Percentiles rank a stretch among this genome's conserved stretches.
Evolutionary conservation across 257 asterid species (phyloP).

Genomic region (Schizonepeta tenuifolia): DNA sequence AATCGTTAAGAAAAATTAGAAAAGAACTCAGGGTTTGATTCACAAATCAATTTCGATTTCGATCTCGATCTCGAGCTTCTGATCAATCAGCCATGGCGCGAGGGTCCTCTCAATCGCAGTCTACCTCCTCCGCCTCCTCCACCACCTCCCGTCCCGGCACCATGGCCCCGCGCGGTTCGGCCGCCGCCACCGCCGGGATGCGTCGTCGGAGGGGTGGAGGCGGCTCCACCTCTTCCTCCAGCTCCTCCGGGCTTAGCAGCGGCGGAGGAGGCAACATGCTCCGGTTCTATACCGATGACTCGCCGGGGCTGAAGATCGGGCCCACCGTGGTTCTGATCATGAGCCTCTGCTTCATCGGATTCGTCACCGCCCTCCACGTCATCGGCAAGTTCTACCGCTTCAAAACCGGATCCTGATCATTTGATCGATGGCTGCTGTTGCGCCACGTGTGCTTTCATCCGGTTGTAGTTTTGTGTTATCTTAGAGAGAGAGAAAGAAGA

Average conservation of each 20-base stretch:
- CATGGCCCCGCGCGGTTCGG: constrained; percentile 55
- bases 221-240: constrained; percentile 32
- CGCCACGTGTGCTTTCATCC: constrained; percentile 27
- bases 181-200: constrained; percentile 66
- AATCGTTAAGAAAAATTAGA: neutral
- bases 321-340: constrained; percentile 67
- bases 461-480: neutral
- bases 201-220: constrained; percentile 57
- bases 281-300: constrained; percentile 69
- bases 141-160: constrained; percentile 50
- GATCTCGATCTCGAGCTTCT: neutral
- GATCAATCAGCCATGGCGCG: constrained; percentile 42
- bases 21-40: neutral
- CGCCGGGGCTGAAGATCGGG: constrained; percentile 69
- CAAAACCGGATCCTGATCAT: constrained; percentile 42
- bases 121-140: constrained; percentile 46
- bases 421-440: neutral
- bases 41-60: neutral
- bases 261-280: constrained; percentile 59
- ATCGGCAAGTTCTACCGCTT: constrained; percentile 63
- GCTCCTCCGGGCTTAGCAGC: constrained; percentile 24
- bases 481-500: constrained; percentile 4
- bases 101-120: constrained; percentile 67
- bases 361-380: constrained; percentile 66
- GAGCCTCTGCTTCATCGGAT: constrained; percentile 75